Evolutionary conservation across 2,329 filamentous ascomycete genomes (phyloP).

Genomic region (Lasiodiplodia citricola): DNA sequence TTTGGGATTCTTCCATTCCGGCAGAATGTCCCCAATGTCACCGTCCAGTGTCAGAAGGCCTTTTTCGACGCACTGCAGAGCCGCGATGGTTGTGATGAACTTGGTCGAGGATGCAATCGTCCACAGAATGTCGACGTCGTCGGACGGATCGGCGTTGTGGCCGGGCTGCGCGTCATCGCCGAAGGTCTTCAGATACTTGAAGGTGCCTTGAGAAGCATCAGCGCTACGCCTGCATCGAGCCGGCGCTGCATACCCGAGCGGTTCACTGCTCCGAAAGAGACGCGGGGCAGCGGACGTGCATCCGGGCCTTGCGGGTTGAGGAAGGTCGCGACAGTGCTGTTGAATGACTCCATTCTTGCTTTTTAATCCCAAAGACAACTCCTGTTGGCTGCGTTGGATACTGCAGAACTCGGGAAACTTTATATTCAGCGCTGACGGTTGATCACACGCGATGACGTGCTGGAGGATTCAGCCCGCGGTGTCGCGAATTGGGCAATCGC

Average conservation of each 20-base stretch:
- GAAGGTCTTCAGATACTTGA: constrained; percentile 14
- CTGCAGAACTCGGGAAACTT: not conserved
- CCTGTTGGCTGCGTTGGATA: accelerated
- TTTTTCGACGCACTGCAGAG: constrained; percentile 43
- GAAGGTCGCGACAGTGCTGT: constrained; percentile 3
- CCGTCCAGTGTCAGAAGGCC: constrained; percentile 39
- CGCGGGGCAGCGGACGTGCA: not conserved
- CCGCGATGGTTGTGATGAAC: constrained; percentile 42
- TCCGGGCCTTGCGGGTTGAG: constrained; percentile 1
- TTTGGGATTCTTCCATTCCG: constrained; percentile 37
- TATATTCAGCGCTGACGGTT: not conserved
- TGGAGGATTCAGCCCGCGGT: not conserved
- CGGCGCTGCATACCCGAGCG: not conserved
- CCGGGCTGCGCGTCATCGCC: constrained; percentile 5
- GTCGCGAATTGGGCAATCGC: not conserved
- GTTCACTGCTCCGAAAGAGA: constrained; percentile 15
- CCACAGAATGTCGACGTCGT: not conserved
- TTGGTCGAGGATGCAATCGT: constrained; percentile 48
- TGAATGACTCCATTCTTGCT: constrained; percentile 19
- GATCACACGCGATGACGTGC: not conserved
- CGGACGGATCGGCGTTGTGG: constrained; percentile 4
- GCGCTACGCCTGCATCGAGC: not conserved
- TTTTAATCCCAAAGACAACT: not conserved
- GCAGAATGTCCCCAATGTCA: constrained; percentile 38
- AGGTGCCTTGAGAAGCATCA: constrained; percentile 1